Conservation (phyloP, 2,329 filamentous ascomycete species). For the Fusarium equiseti region DNA sequence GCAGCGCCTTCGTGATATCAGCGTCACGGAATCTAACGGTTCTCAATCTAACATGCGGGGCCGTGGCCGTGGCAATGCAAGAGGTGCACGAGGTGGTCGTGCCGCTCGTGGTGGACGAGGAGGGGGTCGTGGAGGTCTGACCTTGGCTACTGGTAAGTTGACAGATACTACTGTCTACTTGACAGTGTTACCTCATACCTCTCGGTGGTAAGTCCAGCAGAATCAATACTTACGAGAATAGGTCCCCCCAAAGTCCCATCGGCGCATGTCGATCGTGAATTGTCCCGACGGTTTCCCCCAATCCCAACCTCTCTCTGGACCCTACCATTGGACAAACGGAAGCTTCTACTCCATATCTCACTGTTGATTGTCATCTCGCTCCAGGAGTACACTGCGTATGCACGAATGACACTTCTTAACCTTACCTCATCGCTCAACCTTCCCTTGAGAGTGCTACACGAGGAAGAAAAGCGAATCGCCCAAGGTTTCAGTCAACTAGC, state of each 20-base stretch:
- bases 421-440: conserved; percentile 79
- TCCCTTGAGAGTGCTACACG: conserved; percentile 70
- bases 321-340: conserved; percentile 70
- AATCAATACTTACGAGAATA: conserved; percentile 29
- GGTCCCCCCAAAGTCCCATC: conserved; percentile 57
- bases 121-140: conserved; percentile 46
- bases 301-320: conserved; percentile 70
- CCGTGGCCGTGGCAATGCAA: conserved; percentile 52
- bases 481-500: conserved; percentile 80
- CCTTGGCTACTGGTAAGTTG: conserved; percentile 54
- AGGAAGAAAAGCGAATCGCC: conserved; percentile 81
- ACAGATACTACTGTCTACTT: not conserved
- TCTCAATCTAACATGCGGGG: conserved; percentile 48
- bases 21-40: conserved; percentile 58
- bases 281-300: conserved; percentile 67
- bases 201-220: too few relatives aligned
- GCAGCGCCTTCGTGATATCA: conserved; percentile 76
- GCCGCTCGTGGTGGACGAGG: conserved; percentile 52
- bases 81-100: conserved; percentile 48
- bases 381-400: conserved; percentile 81
- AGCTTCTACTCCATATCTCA: conserved; percentile 77
- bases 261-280: conserved; percentile 59
- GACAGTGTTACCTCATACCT: not conserved
- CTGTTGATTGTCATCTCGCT: conserved; percentile 80
- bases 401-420: conserved; percentile 77